Evolutionary conservation across 129 eudicot species (phyloP), one percentile per base, ranked within the genome.

Genomic region (Tanacetum coccineum): DNA sequence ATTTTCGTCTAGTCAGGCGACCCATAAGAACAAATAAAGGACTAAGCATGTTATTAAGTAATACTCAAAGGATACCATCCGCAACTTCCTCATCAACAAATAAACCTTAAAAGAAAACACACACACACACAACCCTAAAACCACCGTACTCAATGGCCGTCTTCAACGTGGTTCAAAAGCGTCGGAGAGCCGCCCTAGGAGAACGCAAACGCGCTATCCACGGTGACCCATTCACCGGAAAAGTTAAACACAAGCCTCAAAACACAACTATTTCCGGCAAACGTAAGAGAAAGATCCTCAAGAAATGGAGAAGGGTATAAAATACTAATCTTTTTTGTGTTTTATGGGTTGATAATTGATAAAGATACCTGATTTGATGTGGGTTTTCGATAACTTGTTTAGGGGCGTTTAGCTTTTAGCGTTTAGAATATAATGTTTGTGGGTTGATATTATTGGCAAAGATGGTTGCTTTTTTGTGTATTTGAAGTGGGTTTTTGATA

Each of bases 231-330:
- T 1, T n/a, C 5, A 81, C 88, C 22, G 72, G 83, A 13, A 91
- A 81, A 81, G 87, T 91, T 5, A 89, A 77, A 72, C 87, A 67
- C 59, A 81, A 71, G 75, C 57, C 78, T 18, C 96, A 83, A 46
- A 63, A 76, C 51, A 71, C 64, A 54, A 70, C 90, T 44, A 64
- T 87, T 47, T 91, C 97, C 75, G 97, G 97, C 76, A 91, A 91
- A 73, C 97, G 97, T 61, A 73, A 87, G 72, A 96, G 87, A 73
- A 91, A 91, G 83, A 78, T 85, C 66, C 72, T 85, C 54, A 91
- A 91, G 50, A 91, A 91, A 83, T 87, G 97, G 97, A 90, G 90
- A 71, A 66, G 96, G 92, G 96, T 85, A 51, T 13, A 36, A 36
- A 36, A 0, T 36, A 7, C 42, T 36, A 1, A 36, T 48, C 50